Percentiles rank a stretch among this genome's conserved stretches.
Evolutionary conservation across 495 filamentous ascomycete species (phyloP).

Genomic region (Pseudoneurospora amorphoporcata): DNA sequence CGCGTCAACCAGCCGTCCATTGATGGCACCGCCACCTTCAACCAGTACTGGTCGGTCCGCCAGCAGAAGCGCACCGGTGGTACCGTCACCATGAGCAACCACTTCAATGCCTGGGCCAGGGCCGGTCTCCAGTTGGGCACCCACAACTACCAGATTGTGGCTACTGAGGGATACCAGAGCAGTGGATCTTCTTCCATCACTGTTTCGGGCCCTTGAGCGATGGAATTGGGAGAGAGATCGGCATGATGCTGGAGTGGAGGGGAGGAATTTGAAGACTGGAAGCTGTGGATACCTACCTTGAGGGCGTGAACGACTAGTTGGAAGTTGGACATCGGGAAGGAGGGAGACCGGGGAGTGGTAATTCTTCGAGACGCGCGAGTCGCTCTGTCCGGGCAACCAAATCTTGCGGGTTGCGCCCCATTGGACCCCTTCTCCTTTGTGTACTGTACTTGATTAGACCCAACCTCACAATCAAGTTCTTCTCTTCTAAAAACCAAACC

Average conservation of each 20-base stretch:
- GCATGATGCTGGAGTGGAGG: not conserved
- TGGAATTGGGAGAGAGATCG: not conserved
- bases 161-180: conserved; percentile 48
- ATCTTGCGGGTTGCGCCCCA: not conserved
- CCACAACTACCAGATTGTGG: conserved; percentile 50
- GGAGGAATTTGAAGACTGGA: not conserved
- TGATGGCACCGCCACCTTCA: conserved; percentile 43
- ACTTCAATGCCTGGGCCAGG: conserved; percentile 49
- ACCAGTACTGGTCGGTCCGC: conserved; percentile 49
- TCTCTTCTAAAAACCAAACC: not conserved
- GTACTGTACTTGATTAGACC: not conserved
- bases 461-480: not conserved
- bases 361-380: not conserved
- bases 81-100: conserved; percentile 37
- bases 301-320: not conserved
- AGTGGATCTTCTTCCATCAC: conserved; percentile 43
- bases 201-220: conserved; percentile 16
- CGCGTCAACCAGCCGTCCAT: conserved; percentile 52
- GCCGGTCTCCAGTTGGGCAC: conserved; percentile 40
- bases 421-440: not conserved
- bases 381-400: not conserved
- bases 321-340: not conserved
- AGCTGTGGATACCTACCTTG: not conserved
- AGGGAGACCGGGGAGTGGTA: not conserved
- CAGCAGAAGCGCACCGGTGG: conserved; percentile 33